A percentile compares a stretch with the other conserved stretches of the same genome.
Evolutionary conservation across 768 basidiomycete genomes (phyloP).

Genomic region (Lenzites betulinus): DNA sequence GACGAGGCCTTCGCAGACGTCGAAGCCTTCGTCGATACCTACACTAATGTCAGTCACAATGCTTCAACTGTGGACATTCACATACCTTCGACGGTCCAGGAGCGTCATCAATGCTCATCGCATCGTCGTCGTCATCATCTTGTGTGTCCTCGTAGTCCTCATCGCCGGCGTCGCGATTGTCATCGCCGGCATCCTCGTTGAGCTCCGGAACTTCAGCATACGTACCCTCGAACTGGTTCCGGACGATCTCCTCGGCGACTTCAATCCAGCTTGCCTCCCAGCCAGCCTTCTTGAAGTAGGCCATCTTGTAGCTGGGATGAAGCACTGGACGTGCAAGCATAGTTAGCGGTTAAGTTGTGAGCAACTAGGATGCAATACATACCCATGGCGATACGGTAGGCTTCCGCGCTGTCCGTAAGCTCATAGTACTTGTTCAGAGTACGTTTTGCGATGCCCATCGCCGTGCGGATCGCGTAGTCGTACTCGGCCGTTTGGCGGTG

Average conservation of each 20-base stretch:
- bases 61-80: no score
- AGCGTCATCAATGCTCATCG: no score
- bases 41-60: no score
- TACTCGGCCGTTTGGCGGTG: background rate
- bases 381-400: slow-evolving; percentile 33
- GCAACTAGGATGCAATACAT: slow-evolving; percentile 5
- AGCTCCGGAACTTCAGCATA: background rate
- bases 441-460: background rate
- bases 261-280: slow-evolving; percentile 16
- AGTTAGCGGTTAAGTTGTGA: no score
- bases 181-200: background rate
- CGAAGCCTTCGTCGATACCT: no score
- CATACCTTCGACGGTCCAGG: no score
- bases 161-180: no score
- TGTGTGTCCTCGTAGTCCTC: no score
- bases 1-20: background rate
- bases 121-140: no score
- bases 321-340: slow-evolving; percentile 7
- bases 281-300: slow-evolving; percentile 8
- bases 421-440: slow-evolving; percentile 16
- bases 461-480: background rate
- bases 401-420: slow-evolving; percentile 23
- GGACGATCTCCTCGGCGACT: background rate
- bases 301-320: slow-evolving; percentile 14
- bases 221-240: background rate